Evolutionary conservation across 2,329 filamentous ascomycete genomes (phyloP).

Genomic region (Stachybotrys elegans): DNA sequence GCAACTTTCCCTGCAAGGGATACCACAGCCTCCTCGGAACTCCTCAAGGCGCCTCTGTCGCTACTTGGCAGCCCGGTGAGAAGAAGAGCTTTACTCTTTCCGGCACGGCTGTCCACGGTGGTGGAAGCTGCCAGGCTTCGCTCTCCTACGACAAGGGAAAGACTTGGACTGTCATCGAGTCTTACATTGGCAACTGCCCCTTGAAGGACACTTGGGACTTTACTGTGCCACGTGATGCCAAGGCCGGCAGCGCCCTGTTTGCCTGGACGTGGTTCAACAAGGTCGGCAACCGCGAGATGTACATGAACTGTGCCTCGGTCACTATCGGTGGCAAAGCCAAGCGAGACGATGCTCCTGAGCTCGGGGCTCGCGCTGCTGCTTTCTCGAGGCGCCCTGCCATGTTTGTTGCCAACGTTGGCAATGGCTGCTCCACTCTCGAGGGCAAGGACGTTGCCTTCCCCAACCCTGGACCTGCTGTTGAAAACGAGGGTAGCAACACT

Average conservation of each 20-base stretch:
- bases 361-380: no score
- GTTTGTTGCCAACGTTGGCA: slow-evolving; percentile 61
- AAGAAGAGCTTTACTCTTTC: slow-evolving; percentile 48
- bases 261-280: slow-evolving; percentile 63
- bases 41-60: slow-evolving; percentile 34
- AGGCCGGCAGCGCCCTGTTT: slow-evolving; percentile 45
- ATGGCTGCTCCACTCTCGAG: slow-evolving; percentile 50
- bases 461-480: slow-evolving; percentile 49
- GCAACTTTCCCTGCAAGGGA: slow-evolving; percentile 71
- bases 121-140: slow-evolving; percentile 60
- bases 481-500: no score
- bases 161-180: slow-evolving; percentile 48
- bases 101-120: slow-evolving; percentile 48
- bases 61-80: slow-evolving; percentile 47
- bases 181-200: slow-evolving; percentile 31
- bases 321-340: slow-evolving; percentile 32
- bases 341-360: slow-evolving; percentile 9
- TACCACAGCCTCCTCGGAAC: slow-evolving; percentile 29
- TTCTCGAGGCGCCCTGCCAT: slow-evolving; percentile 55
- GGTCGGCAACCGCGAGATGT: slow-evolving; percentile 62
- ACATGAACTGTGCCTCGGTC: slow-evolving; percentile 63
- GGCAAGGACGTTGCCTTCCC: slow-evolving; percentile 57
- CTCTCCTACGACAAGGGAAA: slow-evolving; percentile 55
- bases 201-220: slow-evolving; percentile 34
- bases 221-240: slow-evolving; percentile 46